phyloP scores from a whole-genome alignment of 306 rosid species.

The Dryas octopetala region DNA sequence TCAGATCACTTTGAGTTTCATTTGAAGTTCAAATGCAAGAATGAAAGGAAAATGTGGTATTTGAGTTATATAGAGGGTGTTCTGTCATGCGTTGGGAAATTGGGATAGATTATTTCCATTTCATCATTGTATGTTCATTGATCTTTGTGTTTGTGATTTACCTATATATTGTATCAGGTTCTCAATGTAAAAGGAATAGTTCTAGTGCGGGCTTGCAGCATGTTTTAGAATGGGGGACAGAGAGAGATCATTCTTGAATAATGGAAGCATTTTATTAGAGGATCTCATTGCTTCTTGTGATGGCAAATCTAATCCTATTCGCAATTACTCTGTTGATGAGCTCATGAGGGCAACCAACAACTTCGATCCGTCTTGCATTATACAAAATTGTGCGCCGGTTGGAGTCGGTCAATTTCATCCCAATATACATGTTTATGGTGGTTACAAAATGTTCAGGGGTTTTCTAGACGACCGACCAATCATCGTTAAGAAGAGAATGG shows the following conservation, averaged over 20 bases:
- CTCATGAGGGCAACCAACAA: slow-evolving; percentile 11
- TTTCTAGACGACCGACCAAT: neutral
- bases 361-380: neutral
- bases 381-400: neutral
- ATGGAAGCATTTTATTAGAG: neutral
- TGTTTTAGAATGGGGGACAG: neutral
- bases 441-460: neutral
- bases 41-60: neutral
- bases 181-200: neutral
- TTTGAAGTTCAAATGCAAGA: neutral
- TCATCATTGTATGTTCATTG: no score
- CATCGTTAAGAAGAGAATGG: neutral
- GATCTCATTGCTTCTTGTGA: slow-evolving; percentile 8
- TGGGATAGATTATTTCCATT: no score
- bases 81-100: neutral
- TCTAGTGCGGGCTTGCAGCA: no score
- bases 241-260: neutral
- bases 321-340: neutral
- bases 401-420: neutral
- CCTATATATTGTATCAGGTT: neutral
- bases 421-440: neutral
- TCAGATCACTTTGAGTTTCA: neutral
- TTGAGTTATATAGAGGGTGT: neutral
- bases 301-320: neutral
- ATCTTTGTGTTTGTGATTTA: neutral